Base-by-base conservation (phyloP, 805 yeast genomes). In the Ogataea trehalophila region DNA sequence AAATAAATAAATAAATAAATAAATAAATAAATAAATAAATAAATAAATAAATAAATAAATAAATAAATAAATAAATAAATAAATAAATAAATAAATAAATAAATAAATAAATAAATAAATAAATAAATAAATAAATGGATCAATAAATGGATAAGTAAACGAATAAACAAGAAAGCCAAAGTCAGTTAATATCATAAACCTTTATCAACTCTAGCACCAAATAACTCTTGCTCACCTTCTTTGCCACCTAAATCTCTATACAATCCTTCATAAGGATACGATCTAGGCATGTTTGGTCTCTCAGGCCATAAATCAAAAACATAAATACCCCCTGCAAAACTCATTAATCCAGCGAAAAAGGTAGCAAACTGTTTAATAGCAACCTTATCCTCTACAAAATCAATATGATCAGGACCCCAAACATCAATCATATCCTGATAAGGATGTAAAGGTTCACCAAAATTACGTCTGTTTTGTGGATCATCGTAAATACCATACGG, bases 361-460 rank as follows among this genome's bases (percentile, higher is more conserved):
- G 70, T 60, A n/a, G 68, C 69, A 53, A 81, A 76, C 64, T 79
- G 79, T 56, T 67, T 74, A 45, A 81, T 65, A 1, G 95, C 95
- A 33, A 78, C 75, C 41, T 66, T 61, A 66, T 85, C 84, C 37
- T 77, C 69, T 33, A 81, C 85, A 36, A 72, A 65, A 56, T 81
- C 80, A 63, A 73, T 80, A 60, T 81, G 76, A 60, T 87, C 95
- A 13, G 95, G 94, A 8, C 95, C 79, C 95, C 95, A 87, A 74
- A 86, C 76, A 65, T 87, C 91, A 60, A 82, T 73, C 65, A 79
- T 70, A 61, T 87, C 96, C 55, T 83, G 85, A 58, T 82, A 79
- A 46, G 81, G 79, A 63, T 81, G 82, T 54, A 87, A 65, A 29
- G 89, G 87, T 52, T 87, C 90, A 54, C 79, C 77, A 54, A 78